phyloP scores from a whole-genome alignment of 768 basidiomycete genomes.

The Suillus cothurnatus region DNA sequence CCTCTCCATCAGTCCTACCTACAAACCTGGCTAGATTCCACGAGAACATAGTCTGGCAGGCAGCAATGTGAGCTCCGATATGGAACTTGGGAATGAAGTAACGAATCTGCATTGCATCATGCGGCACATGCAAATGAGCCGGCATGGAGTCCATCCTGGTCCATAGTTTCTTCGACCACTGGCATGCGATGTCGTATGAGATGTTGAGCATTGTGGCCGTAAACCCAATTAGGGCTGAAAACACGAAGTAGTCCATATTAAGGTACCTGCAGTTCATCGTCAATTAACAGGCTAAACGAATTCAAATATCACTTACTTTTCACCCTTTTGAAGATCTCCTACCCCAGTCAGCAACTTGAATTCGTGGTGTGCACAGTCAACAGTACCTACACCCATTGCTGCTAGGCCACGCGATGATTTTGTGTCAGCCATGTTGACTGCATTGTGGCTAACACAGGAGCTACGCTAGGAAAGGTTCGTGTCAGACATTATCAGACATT shows the following conservation, averaged over 20 bases:
- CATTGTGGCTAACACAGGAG: neutral
- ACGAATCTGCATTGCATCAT: neutral
- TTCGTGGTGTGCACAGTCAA: neutral
- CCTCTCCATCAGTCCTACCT: neutral
- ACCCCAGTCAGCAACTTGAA: neutral
- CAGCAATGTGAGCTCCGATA: neutral
- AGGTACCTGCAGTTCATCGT: neutral
- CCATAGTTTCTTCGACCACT: conserved; percentile 20
- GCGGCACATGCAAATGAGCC: neutral
- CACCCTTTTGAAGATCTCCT: conserved; percentile 4
- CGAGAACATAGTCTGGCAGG: neutral
- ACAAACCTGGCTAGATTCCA: neutral
- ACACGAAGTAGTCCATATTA: conserved; percentile 8
- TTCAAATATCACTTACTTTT: neutral
- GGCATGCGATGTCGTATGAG: conserved; percentile 27
- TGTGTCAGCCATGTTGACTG: neutral
- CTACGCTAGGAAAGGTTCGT: neutral
- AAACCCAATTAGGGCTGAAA: neutral
- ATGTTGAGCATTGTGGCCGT: neutral
- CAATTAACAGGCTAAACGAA: neutral
- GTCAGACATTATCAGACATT: neutral
- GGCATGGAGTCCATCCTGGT: conserved; percentile 2
- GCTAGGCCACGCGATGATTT: neutral
- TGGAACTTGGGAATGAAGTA: neutral
- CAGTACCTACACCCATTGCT: neutral